A percentile compares a stretch with the other conserved stretches of the same genome.
phyloP scores from a whole-genome alignment of 805 yeast species.

The Diddensiella transvaalensis region DNA sequence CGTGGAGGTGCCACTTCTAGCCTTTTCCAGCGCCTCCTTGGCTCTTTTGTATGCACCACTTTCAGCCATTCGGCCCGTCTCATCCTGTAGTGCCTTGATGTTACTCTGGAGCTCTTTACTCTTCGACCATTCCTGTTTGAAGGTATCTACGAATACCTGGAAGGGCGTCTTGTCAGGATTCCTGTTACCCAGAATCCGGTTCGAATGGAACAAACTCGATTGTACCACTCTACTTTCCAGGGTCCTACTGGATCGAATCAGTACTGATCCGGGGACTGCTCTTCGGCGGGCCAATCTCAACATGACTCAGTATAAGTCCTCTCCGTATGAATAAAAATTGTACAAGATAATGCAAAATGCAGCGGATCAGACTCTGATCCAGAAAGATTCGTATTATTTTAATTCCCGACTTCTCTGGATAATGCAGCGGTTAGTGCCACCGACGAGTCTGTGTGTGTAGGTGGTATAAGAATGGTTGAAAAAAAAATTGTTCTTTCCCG shows the following conservation, averaged over 20 bases:
- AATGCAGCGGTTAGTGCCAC: no score
- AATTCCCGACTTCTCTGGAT: no score
- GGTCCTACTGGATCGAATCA: no score
- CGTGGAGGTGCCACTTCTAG: slow-evolving; percentile 57
- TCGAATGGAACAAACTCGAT: not conserved
- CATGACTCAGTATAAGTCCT: no score
- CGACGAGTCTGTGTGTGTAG: no score
- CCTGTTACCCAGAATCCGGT: not conserved
- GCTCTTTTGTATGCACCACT: slow-evolving; percentile 92
- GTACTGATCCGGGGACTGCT: no score
- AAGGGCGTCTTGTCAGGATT: slow-evolving; percentile 49
- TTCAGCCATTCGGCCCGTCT: slow-evolving; percentile 90
- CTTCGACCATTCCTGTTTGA: slow-evolving; percentile 86
- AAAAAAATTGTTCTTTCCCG: no score
- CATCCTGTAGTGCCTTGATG: slow-evolving; percentile 92
- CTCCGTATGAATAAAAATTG: no score
- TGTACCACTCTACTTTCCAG: no score
- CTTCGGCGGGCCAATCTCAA: not conserved
- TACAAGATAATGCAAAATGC: not conserved
- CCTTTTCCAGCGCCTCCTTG: slow-evolving; percentile 83
- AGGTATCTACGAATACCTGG: slow-evolving; percentile 90
- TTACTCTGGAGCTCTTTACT: slow-evolving; percentile 85
- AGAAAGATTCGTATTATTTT: no score
- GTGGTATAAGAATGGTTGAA: no score
- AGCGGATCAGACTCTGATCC: no score